A percentile compares a stretch with the other conserved stretches of the same genome.
phyloP scores from a whole-genome alignment of 2,329 filamentous ascomycete species.

The Colletotrichum musae region DNA sequence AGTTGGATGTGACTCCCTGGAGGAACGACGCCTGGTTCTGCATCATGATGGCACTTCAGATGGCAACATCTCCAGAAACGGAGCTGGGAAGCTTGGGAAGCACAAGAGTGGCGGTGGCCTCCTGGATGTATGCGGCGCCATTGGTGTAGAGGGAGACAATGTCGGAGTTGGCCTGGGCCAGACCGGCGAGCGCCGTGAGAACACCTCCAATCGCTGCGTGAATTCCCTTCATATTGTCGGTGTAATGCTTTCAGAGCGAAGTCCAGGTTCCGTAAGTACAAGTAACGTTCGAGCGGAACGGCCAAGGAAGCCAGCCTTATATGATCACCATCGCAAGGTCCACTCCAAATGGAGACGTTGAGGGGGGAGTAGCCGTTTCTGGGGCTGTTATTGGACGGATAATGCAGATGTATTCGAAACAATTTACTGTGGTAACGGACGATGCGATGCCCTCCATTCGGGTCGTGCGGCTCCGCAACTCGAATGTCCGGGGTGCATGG shows the following conservation, averaged over 20 bases:
- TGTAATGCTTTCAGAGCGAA: too few relatives aligned
- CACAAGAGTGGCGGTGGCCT: constrained; percentile 19
- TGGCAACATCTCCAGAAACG: constrained; percentile 20
- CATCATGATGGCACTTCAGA: constrained; percentile 34
- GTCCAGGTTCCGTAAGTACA: neutral
- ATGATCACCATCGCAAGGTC: neutral
- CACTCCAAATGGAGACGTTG: neutral
- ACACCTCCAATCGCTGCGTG: neutral
- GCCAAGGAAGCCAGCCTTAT: neutral
- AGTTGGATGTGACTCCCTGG: constrained; percentile 28
- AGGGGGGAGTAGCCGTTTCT: neutral
- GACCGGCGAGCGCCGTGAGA: constrained; percentile 1
- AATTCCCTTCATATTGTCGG: constrained; percentile 4
- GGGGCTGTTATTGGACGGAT: neutral
- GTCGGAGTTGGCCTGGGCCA: constrained; percentile 15
- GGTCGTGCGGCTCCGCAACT: neutral
- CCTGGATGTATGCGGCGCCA: constrained; percentile 20
- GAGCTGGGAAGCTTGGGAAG: constrained; percentile 19
- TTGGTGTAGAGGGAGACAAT: constrained; percentile 14
- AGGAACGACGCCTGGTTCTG: constrained; percentile 21
- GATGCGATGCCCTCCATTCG: neutral
- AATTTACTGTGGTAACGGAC: neutral
- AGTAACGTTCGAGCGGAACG: neutral
- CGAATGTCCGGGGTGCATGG: too few relatives aligned
- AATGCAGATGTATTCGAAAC: neutral